These are phyloP conservation scores for Euptelea pleiosperma DNA, from an alignment of 164 flowering plant species.

Conservation along the genomic window DNA sequence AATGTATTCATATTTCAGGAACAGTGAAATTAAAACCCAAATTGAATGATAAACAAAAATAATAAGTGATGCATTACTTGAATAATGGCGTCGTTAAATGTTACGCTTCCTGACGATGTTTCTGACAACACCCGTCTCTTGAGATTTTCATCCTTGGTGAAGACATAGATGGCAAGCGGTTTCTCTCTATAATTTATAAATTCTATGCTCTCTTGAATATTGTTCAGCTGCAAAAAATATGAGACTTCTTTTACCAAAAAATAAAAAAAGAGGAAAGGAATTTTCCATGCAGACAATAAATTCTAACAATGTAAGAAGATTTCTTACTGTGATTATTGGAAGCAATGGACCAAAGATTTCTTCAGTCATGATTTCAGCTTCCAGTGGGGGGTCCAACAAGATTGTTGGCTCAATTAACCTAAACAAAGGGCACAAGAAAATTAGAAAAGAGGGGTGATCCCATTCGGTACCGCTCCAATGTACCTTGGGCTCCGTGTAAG, in stretches of 20 bases:
- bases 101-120: constrained; percentile 81
- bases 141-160: constrained; percentile 54
- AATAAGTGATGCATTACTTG: constrained; percentile 47
- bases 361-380: constrained; percentile 71
- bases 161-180: constrained; percentile 71
- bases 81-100: constrained; percentile 65
- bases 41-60: background rate
- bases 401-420: constrained; percentile 92
- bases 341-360: constrained; percentile 92
- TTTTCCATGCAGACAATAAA: background rate
- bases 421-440: too few relatives aligned
- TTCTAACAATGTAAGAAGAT: background rate
- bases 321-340: constrained; percentile 80
- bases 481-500: too few relatives aligned
- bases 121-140: constrained; percentile 42
- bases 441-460: too few relatives aligned
- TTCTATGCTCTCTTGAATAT: constrained; percentile 68
- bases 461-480: too few relatives aligned
- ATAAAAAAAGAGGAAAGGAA: too few relatives aligned
- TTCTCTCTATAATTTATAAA: constrained; percentile 66
- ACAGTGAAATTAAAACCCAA: too few relatives aligned
- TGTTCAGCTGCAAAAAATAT: constrained; percentile 48
- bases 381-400: constrained; percentile 73
- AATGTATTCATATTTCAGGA: too few relatives aligned
- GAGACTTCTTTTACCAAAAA: constrained; percentile 46